Evolutionary conservation across 176 grass and related monocot genomes (phyloP), one percentile per base, ranked within the genome.

Genomic region (Zoysia japonica): DNA sequence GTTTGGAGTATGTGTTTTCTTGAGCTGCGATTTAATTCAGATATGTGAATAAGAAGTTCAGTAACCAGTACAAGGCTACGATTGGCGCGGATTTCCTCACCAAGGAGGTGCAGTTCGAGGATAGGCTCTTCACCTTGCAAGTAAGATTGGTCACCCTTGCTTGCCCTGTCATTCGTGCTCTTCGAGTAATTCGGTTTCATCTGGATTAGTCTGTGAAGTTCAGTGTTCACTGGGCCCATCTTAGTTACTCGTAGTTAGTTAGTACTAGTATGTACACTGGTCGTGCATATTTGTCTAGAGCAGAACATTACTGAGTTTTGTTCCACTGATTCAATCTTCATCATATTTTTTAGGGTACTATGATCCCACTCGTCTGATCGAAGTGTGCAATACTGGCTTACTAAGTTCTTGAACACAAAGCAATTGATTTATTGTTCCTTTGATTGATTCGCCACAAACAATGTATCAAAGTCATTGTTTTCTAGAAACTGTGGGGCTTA

Each of bases 51-150:
- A 87, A 85, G 69, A 96, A 96, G 90, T 92, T 96, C 51, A 96
- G 88, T 41, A 93, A 92, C 80, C 88, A 96, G 83, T 96, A 92
- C 54, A 96, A 96, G 77, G 90, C 93, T 7, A 96, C 93, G 37
- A 96, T 96, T 50, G 93, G 93, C 12, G 90, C 93, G 7, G 90
- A 96, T 96, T 96, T 92, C 83, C 87, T 96, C 10, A 96, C 93
- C 2, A 96, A 96, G 68, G 90, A 90, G 79, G 90, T 96, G 35
- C 93, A 96, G 50, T 73, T 63, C 59, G 93, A 96, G 19, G 90
- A 96, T 37, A 87, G 93, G 51, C 80, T 93, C 53, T 92, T 96
- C 88, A 96, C 88, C 41, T 64, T 96, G 48, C 90, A 92, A 88
- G 93, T 92, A 78, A 44, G 41, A 42, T 8, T 10, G 14, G 5